These are phyloP conservation scores for Cornus suecica DNA, from an alignment of 148 eudicot species.

Conservation along the genomic window DNA sequence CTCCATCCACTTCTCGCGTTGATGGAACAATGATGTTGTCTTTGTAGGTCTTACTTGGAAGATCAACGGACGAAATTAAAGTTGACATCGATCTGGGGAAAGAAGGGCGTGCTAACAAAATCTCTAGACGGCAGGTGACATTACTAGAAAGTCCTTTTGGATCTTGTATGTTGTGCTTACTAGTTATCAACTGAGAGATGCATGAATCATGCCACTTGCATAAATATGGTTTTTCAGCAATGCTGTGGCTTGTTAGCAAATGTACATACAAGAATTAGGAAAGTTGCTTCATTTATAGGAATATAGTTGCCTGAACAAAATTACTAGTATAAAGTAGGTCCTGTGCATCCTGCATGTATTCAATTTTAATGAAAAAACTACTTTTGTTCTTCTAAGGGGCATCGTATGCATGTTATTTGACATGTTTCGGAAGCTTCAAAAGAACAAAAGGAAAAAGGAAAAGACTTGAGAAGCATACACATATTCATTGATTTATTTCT, in stretches of 20 bases:
- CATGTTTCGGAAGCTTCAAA: background rate
- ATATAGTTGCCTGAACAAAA: background rate
- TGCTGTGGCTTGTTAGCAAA: background rate
- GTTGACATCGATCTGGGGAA: slow-evolving; percentile 84
- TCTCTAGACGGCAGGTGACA: slow-evolving; percentile 88
- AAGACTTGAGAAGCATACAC: no score
- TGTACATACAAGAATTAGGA: background rate
- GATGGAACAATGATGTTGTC: background rate
- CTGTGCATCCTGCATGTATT: background rate
- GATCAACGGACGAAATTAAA: slow-evolving; percentile 66
- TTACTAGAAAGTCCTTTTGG: slow-evolving; percentile 3
- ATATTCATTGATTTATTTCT: no score
- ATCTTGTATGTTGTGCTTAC: background rate
- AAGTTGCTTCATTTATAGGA: background rate
- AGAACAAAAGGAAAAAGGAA: no score
- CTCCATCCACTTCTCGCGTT: background rate
- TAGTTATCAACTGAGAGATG: background rate
- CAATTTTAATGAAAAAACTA: background rate
- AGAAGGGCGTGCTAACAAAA: slow-evolving; percentile 77
- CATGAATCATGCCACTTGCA: background rate
- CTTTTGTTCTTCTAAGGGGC: background rate
- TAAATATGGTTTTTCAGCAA: background rate
- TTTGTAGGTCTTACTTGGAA: slow-evolving; percentile 75
- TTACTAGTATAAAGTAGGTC: background rate
- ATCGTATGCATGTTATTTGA: background rate